These are phyloP conservation scores for Helicocarpus griseus DNA, from an alignment of 2,329 filamentous ascomycete species.

Conservation along the genomic window DNA sequence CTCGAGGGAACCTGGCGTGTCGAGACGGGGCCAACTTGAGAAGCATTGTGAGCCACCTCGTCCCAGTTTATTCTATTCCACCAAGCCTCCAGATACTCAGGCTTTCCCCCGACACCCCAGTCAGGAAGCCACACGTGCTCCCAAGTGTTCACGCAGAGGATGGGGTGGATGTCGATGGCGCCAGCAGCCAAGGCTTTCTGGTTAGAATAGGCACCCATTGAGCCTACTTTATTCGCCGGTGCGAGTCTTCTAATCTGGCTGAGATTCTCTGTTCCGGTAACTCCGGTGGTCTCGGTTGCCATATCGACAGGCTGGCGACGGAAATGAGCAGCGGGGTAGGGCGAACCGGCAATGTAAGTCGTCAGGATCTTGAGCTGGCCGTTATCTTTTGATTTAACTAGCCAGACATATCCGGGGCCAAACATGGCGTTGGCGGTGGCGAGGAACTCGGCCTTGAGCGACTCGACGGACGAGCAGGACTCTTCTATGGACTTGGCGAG, in stretches of 20 bases:
- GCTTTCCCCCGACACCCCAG: conserved; percentile 69
- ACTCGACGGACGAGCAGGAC: conserved; percentile 74
- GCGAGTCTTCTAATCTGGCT: conserved; percentile 10
- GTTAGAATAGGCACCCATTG: conserved; percentile 17
- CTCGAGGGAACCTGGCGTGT: neutral
- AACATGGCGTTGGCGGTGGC: conserved; percentile 84
- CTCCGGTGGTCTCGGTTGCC: conserved; percentile 29
- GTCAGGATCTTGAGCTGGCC: conserved; percentile 58
- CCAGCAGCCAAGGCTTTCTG: conserved; percentile 30
- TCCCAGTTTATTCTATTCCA: conserved; percentile 85
- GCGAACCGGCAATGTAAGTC: conserved; percentile 87
- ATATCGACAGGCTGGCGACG: conserved; percentile 50
- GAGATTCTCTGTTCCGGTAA: conserved; percentile 13
- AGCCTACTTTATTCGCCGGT: conserved; percentile 12
- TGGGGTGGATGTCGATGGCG: conserved; percentile 52
- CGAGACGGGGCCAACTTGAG: conserved; percentile 6
- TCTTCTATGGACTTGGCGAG: conserved; percentile 53
- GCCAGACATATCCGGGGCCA: conserved; percentile 94
- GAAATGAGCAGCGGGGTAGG: conserved; percentile 76
- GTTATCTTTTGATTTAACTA: conserved; percentile 53
- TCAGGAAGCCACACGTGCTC: conserved; percentile 86
- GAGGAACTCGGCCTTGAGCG: conserved; percentile 69
- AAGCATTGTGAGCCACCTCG: conserved; percentile 47
- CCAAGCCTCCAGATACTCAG: conserved; percentile 66
- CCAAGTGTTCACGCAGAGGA: conserved; percentile 93